phyloP scores from a whole-genome alignment of 2,329 filamentous ascomycete genomes.

The Zymoseptoria passerinii region DNA sequence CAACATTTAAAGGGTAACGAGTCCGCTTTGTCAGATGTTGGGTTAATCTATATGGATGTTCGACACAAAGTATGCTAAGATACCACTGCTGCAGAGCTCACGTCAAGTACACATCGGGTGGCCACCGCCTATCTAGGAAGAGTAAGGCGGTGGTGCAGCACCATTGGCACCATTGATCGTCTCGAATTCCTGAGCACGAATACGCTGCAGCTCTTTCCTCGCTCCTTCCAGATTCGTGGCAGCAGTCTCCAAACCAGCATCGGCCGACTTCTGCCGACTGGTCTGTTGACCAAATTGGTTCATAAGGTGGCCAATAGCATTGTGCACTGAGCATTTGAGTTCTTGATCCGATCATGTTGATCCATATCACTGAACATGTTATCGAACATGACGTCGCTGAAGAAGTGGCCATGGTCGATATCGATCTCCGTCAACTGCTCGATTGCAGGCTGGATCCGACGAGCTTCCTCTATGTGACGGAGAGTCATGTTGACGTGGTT shows the following conservation, averaged over 20 bases:
- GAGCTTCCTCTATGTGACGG: slow-evolving; percentile 19
- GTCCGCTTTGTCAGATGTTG: not conserved
- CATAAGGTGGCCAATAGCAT: slow-evolving; percentile 17
- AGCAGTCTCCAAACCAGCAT: slow-evolving; percentile 14
- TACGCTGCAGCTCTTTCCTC: slow-evolving; percentile 22
- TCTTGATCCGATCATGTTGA: slow-evolving; percentile 24
- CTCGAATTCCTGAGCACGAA: slow-evolving; percentile 26
- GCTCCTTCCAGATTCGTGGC: slow-evolving; percentile 14
- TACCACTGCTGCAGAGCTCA: not conserved
- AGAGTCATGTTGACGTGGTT: slow-evolving; percentile 25
- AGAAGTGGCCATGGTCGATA: slow-evolving; percentile 24
- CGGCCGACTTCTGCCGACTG: slow-evolving; percentile 8
- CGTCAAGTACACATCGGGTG: not conserved
- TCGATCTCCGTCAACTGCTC: slow-evolving; percentile 13
- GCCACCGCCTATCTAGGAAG: not conserved
- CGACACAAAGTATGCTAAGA: not conserved
- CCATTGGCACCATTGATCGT: slow-evolving; percentile 11
- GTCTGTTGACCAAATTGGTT: slow-evolving; percentile 16
- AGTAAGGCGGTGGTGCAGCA: not conserved
- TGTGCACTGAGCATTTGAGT: slow-evolving; percentile 16
- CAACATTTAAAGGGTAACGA: not conserved
- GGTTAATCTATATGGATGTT: not conserved
- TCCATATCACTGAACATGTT: slow-evolving; percentile 26
- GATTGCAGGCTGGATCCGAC: slow-evolving; percentile 19
- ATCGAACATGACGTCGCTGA: slow-evolving; percentile 26